These are phyloP conservation scores for Pluteus cervinus DNA, from an alignment of 768 basidiomycete species.

Conservation along the genomic window DNA sequence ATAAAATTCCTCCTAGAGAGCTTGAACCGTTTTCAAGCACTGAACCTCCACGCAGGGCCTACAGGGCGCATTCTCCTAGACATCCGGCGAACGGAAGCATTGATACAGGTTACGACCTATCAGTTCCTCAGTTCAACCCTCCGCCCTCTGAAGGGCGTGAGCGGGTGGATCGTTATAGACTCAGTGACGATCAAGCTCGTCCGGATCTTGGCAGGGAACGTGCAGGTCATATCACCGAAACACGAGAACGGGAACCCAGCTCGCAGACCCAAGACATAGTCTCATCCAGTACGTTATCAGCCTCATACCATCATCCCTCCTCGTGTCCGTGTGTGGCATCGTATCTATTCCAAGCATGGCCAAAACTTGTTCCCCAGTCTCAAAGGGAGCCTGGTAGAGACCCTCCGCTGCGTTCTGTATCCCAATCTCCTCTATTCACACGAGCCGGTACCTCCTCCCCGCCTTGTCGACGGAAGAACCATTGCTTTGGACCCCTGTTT, in stretches of 20 bases:
- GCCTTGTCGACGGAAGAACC: constrained; percentile 31
- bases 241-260: constrained; percentile 14
- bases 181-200: too few species aligned
- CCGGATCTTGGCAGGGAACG: neutral
- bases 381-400: constrained; percentile 17
- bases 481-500: constrained; percentile 34
- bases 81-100: too few species aligned
- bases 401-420: constrained; percentile 19
- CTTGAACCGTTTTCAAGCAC: constrained; percentile 12
- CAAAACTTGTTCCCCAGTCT: constrained; percentile 14
- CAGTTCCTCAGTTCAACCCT: too few species aligned
- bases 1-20: constrained; percentile 19
- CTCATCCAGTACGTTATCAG: constrained; percentile 60
- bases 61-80: too few species aligned
- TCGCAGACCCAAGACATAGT: constrained; percentile 30
- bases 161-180: too few species aligned
- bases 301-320: constrained; percentile 39
- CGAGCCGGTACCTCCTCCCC: constrained; percentile 23
- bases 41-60: too few species aligned
- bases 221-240: neutral
- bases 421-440: constrained; percentile 20
- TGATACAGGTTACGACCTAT: too few species aligned
- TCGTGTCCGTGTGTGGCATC: constrained; percentile 20
- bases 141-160: too few species aligned
- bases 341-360: constrained; percentile 6